Evolutionary conservation across 371 early-diverging fungal species (phyloP).

Genomic region (Mortierella sp.): DNA sequence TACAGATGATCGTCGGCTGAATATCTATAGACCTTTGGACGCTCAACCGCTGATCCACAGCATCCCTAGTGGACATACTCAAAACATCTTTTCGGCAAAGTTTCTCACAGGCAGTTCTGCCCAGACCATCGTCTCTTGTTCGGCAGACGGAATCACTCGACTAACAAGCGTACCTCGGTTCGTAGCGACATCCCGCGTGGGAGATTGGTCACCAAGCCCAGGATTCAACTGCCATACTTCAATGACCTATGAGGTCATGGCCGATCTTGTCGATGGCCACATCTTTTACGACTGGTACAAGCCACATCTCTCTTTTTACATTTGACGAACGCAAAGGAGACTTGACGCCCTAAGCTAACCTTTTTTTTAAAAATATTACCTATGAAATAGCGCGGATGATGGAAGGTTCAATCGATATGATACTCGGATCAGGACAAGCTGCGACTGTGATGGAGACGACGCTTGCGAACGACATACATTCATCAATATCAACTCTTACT

Average conservation of each 20-base stretch:
- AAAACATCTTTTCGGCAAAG: slow-evolving; percentile 86
- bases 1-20: slow-evolving; percentile 42
- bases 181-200: slow-evolving; percentile 19
- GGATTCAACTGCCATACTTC: slow-evolving; percentile 47
- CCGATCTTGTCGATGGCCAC: slow-evolving; percentile 40
- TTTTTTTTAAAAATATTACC: neutral
- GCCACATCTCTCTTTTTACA: neutral
- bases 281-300: slow-evolving; percentile 58
- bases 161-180: slow-evolving; percentile 71
- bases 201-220: slow-evolving; percentile 36
- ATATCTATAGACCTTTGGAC: slow-evolving; percentile 48
- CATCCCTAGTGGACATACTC: slow-evolving; percentile 68
- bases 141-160: slow-evolving; percentile 76
- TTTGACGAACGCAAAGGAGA: neutral
- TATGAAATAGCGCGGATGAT: slow-evolving; percentile 45
- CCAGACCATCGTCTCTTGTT: slow-evolving; percentile 73
- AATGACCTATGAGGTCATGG: slow-evolving; percentile 55
- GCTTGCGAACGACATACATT: slow-evolving; percentile 49
- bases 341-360: too few relatives aligned
- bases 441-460: slow-evolving; percentile 36
- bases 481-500: slow-evolving; percentile 48
- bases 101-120: slow-evolving; percentile 78
- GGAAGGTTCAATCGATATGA: slow-evolving; percentile 59
- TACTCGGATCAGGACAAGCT: slow-evolving; percentile 53
- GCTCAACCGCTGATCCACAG: slow-evolving; percentile 39